Conservation (phyloP, 306 rosid species). For the Gleditsia sinensis region DNA sequence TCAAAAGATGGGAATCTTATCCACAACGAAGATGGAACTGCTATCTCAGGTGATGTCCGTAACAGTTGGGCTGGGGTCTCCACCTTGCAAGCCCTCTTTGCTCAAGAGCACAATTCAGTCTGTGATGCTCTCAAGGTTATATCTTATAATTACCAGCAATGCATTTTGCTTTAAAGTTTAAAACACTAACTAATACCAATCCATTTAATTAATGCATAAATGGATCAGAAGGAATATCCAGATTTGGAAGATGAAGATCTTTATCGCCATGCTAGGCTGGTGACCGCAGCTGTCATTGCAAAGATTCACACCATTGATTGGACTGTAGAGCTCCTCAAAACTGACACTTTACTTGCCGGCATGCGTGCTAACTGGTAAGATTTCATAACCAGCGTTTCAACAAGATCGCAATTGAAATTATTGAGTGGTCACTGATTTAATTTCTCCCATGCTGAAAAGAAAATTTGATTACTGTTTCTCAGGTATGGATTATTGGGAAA, state of each 20-base stretch:
- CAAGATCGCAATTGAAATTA: too few relatives aligned
- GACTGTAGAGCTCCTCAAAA: slow-evolving; percentile 74
- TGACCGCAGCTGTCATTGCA: slow-evolving; percentile 68
- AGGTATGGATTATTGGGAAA: slow-evolving; percentile 75
- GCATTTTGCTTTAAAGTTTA: too few relatives aligned
- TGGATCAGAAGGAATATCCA: slow-evolving; percentile 44
- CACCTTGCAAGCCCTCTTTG: slow-evolving; percentile 56
- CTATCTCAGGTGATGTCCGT: slow-evolving; percentile 57
- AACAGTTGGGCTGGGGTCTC: slow-evolving; percentile 75
- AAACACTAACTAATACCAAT: too few relatives aligned
- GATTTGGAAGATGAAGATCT: slow-evolving; percentile 49
- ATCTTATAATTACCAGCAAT: too few relatives aligned
- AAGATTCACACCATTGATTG: slow-evolving; percentile 71
- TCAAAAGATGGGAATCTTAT: slow-evolving; percentile 46
- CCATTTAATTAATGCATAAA: too few relatives aligned
- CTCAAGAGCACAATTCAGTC: slow-evolving; percentile 58
- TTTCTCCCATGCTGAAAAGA: too few relatives aligned
- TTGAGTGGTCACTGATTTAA: too few relatives aligned
- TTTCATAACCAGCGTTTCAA: too few relatives aligned
- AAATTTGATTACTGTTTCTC: background rate
- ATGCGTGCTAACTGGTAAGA: slow-evolving; percentile 63
- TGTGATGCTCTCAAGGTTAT: slow-evolving; percentile 62
- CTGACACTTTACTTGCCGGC: slow-evolving; percentile 60
- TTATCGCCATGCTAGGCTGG: slow-evolving; percentile 62
- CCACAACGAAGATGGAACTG: slow-evolving; percentile 50